Base-by-base conservation (phyloP, 1,139 yeast species). In the Hyphopichia burtonii region DNA sequence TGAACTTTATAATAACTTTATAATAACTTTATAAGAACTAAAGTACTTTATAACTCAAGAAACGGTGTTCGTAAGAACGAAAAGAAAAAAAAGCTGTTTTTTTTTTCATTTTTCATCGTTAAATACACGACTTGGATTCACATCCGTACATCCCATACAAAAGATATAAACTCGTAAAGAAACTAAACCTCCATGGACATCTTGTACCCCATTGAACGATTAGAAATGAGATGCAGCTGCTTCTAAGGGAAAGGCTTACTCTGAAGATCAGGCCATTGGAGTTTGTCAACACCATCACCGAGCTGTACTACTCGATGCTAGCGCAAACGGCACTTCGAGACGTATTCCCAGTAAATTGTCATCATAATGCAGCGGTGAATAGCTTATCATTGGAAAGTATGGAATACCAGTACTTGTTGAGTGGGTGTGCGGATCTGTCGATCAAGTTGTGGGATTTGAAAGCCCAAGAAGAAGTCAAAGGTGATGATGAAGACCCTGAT, bases 381-480 rank as follows among this genome's bases (percentile, higher is more conserved):
- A 67, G 86, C 11, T 63, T 89, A 17, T 78, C 85, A 2, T 54
- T 88, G n/a, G 96, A 88, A 45, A 53, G 59, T 10, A 59, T 63
- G 1, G 78, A 77, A 7, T 58, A 67, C 40, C 65, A 75, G 44
- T 83, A 65, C 47, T 51, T 88, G 46, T 61, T 90, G 4, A 79
- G 89, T 35, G 96, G 94, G 0, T 80, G 88, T 34, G 88, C 89
- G 3, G 95, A 89, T 55, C 83, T 93, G 0, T 73, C 84, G 3
- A 71, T 90, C 12, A 78, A 78, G 41, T 48, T 84, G 23, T 85
- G 89, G 89, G 81, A 80, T 40, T 44, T 75, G 23, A 55, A 58
- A 20, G 56, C 59, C 5, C 49, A 55, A 5, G 52, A 55, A 2
- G 46, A 46, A 3, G 47, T 51, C 32, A 38, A 50, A n/a, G 51